phyloP scores from a whole-genome alignment of 2,329 filamentous ascomycete genomes.

The Pseudocercospora ulei region DNA sequence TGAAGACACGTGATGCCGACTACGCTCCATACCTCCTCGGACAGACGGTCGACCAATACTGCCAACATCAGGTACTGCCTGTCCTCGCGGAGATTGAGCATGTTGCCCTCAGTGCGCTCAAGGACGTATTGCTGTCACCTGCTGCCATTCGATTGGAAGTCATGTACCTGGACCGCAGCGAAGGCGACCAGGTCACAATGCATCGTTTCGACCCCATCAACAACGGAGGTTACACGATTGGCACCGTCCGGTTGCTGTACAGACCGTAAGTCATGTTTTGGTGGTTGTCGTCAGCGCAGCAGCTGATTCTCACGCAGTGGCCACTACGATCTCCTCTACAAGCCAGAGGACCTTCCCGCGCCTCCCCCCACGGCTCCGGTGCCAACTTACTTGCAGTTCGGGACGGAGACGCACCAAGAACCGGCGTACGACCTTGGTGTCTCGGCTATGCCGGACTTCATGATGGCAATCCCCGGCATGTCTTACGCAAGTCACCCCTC shows the following conservation, averaged over 20 bases:
- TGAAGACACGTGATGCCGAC: conserved; percentile 60
- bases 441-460: conserved; percentile 33
- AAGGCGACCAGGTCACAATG: conserved; percentile 64
- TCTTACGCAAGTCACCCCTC: conserved; percentile 30
- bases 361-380: conserved; percentile 26
- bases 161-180: conserved; percentile 79
- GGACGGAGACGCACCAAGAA: conserved; percentile 24
- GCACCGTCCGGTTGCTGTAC: conserved; percentile 61
- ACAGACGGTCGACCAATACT: conserved; percentile 57
- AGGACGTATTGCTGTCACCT: conserved; percentile 68
- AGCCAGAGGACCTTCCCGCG: conserved; percentile 45
- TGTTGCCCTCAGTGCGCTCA: conserved; percentile 67
- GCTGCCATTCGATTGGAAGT: conserved; percentile 74
- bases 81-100: conserved; percentile 80
- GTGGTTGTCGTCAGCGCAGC: background rate
- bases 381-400: conserved; percentile 33
- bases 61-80: conserved; percentile 59
- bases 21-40: conserved; percentile 65
- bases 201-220: conserved; percentile 51
- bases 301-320: conserved; percentile 45
- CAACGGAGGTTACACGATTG: conserved; percentile 37
- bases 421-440: conserved; percentile 28
- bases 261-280: conserved; percentile 46
- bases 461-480: conserved; percentile 42
- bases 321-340: conserved; percentile 93